phyloP scores from a whole-genome alignment of 768 basidiomycete genomes.

The Rubroboletus satanas region DNA sequence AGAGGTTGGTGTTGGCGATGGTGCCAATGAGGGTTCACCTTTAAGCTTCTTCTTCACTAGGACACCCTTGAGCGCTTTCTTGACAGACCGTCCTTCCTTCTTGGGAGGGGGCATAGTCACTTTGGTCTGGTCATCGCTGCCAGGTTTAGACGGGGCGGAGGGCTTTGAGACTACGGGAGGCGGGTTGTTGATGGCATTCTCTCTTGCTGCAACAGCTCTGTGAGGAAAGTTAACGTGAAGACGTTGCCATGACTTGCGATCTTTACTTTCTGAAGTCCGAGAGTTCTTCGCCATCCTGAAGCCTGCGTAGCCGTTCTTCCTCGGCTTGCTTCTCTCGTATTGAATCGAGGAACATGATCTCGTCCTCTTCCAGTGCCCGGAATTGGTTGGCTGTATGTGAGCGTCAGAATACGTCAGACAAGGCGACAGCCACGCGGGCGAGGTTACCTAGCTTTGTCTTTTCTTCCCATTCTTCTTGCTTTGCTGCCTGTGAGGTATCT shows the following conservation, averaged over 20 bases:
- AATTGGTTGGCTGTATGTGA: conserved; percentile 71
- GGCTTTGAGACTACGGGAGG: conserved; percentile 30
- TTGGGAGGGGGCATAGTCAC: conserved; percentile 37
- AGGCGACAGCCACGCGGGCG: conserved; percentile 1
- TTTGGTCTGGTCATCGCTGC: conserved; percentile 26
- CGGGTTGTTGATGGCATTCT: conserved; percentile 44
- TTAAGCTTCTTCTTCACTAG: conserved; percentile 76
- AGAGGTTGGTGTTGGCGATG: conserved; percentile 16
- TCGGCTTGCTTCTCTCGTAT: conserved; percentile 70
- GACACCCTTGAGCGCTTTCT: conserved; percentile 71
- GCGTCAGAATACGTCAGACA: conserved; percentile 7
- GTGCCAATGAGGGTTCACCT: conserved; percentile 17
- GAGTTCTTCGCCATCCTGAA: conserved; percentile 76
- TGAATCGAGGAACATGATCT: conserved; percentile 84
- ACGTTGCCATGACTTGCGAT: background rate
- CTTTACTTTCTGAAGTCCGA: conserved; percentile 72
- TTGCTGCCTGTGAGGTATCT: conserved; percentile 55
- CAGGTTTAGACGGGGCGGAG: conserved; percentile 31
- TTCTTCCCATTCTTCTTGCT: conserved; percentile 93
- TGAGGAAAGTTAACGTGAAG: conserved; percentile 10
- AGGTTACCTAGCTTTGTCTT: conserved; percentile 65
- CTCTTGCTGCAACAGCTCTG: conserved; percentile 72
- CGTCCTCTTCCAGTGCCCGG: conserved; percentile 85
- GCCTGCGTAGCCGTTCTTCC: conserved; percentile 71
- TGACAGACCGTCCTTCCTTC: conserved; percentile 49